These are phyloP conservation scores for Nepenthes mirabilis DNA, from an alignment of 148 eudicot species.

Conservation along the genomic window DNA sequence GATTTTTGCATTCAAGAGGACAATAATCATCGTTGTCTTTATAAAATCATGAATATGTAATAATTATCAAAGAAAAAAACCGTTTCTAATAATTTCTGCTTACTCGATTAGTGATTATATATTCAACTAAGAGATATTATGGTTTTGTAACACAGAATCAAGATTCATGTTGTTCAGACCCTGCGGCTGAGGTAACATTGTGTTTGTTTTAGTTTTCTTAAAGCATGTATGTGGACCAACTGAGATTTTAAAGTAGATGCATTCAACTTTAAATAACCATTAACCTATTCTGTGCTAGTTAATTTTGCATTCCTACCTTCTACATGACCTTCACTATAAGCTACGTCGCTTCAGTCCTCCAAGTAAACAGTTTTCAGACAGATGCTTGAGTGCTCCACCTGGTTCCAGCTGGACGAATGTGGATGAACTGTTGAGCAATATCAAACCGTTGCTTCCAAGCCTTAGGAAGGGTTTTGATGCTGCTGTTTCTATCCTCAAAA, in stretches of 20 bases:
- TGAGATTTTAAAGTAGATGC: not conserved
- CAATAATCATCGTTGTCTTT: no score
- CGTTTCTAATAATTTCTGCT: no score
- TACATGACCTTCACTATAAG: conserved; percentile 42
- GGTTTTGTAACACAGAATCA: conserved; percentile 24
- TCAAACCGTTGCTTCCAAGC: conserved; percentile 29
- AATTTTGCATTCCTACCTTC: conserved; percentile 42
- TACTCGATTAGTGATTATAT: not conserved
- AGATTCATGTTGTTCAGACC: conserved; percentile 39
- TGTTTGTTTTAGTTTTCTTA: not conserved
- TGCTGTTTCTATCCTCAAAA: conserved; percentile 22
- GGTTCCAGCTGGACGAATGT: conserved; percentile 17
- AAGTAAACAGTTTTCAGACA: conserved; percentile 18
- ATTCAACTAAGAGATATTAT: not conserved
- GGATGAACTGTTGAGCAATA: conserved; percentile 27
- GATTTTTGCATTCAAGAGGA: no score
- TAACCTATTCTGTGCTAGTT: conserved; percentile 21
- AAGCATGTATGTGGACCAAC: not conserved
- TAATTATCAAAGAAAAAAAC: no score
- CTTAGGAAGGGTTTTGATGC: conserved; percentile 28
- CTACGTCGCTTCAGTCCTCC: conserved; percentile 22
- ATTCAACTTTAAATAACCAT: not conserved
- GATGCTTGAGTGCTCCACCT: conserved; percentile 19
- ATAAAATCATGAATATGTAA: no score
- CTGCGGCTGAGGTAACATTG: conserved; percentile 33